Conservation (phyloP, 2,329 filamentous ascomycete genomes). For the Fusarium buharicum region DNA sequence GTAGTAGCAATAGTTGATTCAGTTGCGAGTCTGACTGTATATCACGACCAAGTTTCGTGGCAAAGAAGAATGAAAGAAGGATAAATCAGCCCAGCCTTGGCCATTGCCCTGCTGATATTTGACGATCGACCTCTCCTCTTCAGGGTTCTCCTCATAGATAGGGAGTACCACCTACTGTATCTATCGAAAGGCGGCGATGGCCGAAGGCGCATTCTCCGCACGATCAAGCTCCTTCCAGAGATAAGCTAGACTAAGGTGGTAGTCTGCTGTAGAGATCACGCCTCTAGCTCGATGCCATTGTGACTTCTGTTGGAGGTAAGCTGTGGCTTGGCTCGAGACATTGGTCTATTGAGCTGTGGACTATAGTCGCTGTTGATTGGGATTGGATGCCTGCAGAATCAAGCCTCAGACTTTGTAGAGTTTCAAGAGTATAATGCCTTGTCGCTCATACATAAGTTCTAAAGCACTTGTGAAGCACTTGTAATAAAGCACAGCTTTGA, state of each 20-base stretch:
- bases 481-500: slow-evolving; percentile 9
- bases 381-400: not conserved
- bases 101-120: slow-evolving; percentile 25
- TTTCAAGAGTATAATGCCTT: too few species aligned
- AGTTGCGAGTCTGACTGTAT: too few species aligned
- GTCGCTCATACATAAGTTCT: not conserved
- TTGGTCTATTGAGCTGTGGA: not conserved
- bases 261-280: slow-evolving; percentile 40
- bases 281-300: slow-evolving; percentile 34
- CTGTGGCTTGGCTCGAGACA: slow-evolving; percentile 38
- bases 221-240: slow-evolving; percentile 37
- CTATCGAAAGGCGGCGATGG: slow-evolving; percentile 34
- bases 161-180: slow-evolving; percentile 1
- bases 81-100: slow-evolving; percentile 18
- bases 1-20: not conserved
- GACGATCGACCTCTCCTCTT: slow-evolving; percentile 31
- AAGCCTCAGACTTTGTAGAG: too few species aligned
- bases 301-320: slow-evolving; percentile 19
- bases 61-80: slow-evolving; percentile 12
- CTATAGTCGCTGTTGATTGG: not conserved
- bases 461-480: slow-evolving; percentile 3
- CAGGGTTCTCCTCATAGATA: slow-evolving; percentile 40
- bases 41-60: not conserved
- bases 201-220: slow-evolving; percentile 37
- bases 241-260: slow-evolving; percentile 40